Percentiles rank a stretch among this genome's conserved stretches.
phyloP scores from a whole-genome alignment of 495 filamentous ascomycete genomes.

The Hypomontagnella monticulosa region DNA sequence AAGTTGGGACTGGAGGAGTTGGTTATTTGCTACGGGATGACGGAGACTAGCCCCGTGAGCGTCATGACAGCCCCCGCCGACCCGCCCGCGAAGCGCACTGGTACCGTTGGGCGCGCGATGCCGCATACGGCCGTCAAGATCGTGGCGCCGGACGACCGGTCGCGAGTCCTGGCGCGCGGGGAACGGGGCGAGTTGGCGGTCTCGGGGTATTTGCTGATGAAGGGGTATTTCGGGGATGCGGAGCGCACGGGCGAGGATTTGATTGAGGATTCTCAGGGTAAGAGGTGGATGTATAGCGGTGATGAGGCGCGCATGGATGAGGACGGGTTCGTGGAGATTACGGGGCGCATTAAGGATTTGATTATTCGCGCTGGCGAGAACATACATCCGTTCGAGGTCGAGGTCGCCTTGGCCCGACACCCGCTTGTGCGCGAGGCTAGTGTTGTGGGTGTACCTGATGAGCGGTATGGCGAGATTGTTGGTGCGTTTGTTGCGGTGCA shows the following conservation, averaged over 20 bases:
- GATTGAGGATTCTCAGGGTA: conserved; percentile 60
- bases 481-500: conserved; percentile 79
- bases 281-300: conserved; percentile 71
- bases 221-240: conserved; percentile 84
- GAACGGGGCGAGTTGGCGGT: conserved; percentile 84
- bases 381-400: conserved; percentile 93
- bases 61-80: conserved; percentile 90
- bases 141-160: conserved; percentile 69
- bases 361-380: conserved; percentile 95
- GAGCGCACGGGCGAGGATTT: conserved; percentile 76
- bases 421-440: conserved; percentile 74
- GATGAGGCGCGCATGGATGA: conserved; percentile 91
- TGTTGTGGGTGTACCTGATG: conserved; percentile 85
- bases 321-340: conserved; percentile 72
- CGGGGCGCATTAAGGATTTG: conserved; percentile 83
- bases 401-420: conserved; percentile 86
- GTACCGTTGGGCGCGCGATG: conserved; percentile 78
- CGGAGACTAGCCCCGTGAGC: conserved; percentile 91
- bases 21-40: conserved; percentile 99
- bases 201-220: conserved; percentile 87
- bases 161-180: conserved; percentile 67
- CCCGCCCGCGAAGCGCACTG: conserved; percentile 78
- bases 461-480: conserved; percentile 85
- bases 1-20: conserved; percentile 82
- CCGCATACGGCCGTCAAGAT: conserved; percentile 84